phyloP scores from a whole-genome alignment of 1,284 basidiomycete genomes.

The Schizophyllum commune region DNA sequence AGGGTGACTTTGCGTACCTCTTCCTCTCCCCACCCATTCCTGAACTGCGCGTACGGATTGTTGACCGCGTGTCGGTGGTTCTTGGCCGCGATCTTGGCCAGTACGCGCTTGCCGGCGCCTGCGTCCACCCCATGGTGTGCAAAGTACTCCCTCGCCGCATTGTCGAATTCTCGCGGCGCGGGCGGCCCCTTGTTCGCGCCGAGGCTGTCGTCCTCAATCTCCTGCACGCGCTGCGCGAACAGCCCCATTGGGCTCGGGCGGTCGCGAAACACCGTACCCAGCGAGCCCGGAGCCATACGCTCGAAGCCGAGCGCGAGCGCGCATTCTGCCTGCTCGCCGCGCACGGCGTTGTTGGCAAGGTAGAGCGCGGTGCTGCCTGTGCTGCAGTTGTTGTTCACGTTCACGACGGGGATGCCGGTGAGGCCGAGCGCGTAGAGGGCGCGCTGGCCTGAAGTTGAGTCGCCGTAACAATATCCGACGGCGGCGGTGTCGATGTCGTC shows the following conservation, averaged over 20 bases:
- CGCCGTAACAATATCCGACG: conserved; percentile 77
- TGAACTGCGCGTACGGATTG: conserved; percentile 86
- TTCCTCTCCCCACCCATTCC: conserved; percentile 65
- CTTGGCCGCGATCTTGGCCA: conserved; percentile 79
- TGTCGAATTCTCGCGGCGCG: conserved; percentile 71
- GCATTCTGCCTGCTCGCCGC: conserved; percentile 67
- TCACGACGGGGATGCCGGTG: conserved; percentile 80
- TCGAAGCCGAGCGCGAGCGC: conserved; percentile 83
- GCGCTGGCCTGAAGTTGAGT: conserved; percentile 77
- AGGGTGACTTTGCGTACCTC: conserved; percentile 47
- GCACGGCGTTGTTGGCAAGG: conserved; percentile 61
- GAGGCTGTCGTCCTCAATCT: conserved; percentile 45
- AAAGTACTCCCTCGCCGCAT: conserved; percentile 76
- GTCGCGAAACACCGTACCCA: conserved; percentile 67
- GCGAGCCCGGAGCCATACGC: conserved; percentile 68
- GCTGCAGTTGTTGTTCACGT: conserved; percentile 83
- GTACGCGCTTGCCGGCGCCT: conserved; percentile 61
- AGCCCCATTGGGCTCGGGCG: conserved; percentile 51
- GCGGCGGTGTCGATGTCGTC: conserved; percentile 69
- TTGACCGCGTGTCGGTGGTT: conserved; percentile 79
- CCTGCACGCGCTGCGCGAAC: conserved; percentile 34
- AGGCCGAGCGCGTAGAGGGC: conserved; percentile 83
- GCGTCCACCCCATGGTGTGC: conserved; percentile 56
- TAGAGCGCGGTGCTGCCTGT: conserved; percentile 72
- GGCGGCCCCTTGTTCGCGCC: conserved; percentile 64